These are phyloP conservation scores for Neopestalotiopsis clavispora DNA, from an alignment of 2,329 filamentous ascomycete species.

Conservation along the genomic window DNA sequence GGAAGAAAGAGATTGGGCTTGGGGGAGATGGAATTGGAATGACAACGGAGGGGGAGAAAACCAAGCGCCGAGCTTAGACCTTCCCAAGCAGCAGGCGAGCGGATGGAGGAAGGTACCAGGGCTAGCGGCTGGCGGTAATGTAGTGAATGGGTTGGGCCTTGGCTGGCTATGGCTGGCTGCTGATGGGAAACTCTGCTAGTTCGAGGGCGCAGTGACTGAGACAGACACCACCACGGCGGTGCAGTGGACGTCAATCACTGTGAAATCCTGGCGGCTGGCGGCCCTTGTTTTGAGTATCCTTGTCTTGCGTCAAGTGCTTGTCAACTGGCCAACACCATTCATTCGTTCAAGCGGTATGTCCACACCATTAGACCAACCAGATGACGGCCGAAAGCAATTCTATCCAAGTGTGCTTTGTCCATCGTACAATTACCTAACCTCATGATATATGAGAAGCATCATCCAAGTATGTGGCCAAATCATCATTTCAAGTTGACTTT, in stretches of 20 bases:
- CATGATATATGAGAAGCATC: background rate
- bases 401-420: background rate
- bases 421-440: too few species aligned
- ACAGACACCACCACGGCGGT: background rate
- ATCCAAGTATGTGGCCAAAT: background rate
- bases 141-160: too few species aligned
- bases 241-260: background rate
- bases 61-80: background rate
- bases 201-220: background rate
- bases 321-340: background rate
- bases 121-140: background rate
- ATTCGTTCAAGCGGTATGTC: background rate
- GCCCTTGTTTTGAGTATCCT: background rate
- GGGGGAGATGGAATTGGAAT: slow-evolving; percentile 4
- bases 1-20: slow-evolving; percentile 10
- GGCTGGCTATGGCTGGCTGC: too few species aligned
- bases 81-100: background rate
- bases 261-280: background rate
- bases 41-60: slow-evolving; percentile 9
- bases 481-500: background rate
- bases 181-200: background rate
- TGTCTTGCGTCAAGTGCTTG: slow-evolving; percentile 1
- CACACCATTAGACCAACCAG: background rate
- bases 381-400: background rate
- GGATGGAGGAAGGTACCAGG: slow-evolving; percentile 1